phyloP scores from a whole-genome alignment of 345 rosid genomes.

The Litchi chinensis region DNA sequence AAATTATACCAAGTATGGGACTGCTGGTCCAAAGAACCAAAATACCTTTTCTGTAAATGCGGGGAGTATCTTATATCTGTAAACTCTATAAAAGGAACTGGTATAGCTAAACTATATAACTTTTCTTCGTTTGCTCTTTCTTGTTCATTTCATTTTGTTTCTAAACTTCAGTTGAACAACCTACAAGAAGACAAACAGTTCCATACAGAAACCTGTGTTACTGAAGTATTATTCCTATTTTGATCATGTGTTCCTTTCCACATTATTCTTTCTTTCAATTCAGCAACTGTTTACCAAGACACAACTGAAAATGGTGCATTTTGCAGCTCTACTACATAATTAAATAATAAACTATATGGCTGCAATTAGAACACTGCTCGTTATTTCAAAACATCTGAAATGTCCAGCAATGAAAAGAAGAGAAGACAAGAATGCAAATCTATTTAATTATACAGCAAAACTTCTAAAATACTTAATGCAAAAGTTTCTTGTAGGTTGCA shows the following conservation, averaged over 20 bases:
- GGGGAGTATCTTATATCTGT: neutral
- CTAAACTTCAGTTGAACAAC: neutral
- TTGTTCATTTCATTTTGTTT: neutral
- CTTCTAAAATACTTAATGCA: neutral
- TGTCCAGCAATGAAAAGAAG: neutral
- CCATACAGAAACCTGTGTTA: neutral
- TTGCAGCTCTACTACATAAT: neutral
- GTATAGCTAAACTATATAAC: neutral
- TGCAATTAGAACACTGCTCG: neutral
- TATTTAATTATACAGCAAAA: neutral
- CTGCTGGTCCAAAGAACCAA: conserved; percentile 6
- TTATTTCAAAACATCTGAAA: neutral
- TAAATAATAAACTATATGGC: neutral
- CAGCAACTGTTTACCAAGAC: neutral
- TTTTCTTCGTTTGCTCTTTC: neutral
- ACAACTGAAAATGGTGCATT: neutral
- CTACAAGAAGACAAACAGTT: neutral
- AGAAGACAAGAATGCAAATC: neutral
- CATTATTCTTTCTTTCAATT: conserved; percentile 1
- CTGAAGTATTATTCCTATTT: neutral
- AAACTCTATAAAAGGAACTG: neutral
- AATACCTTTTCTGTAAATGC: neutral
- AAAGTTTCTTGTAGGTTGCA: neutral
- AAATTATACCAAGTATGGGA: neutral
- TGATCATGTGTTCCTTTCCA: neutral